phyloP scores from a whole-genome alignment of 257 asterid genomes.

The Ophiorrhiza pumila region DNA sequence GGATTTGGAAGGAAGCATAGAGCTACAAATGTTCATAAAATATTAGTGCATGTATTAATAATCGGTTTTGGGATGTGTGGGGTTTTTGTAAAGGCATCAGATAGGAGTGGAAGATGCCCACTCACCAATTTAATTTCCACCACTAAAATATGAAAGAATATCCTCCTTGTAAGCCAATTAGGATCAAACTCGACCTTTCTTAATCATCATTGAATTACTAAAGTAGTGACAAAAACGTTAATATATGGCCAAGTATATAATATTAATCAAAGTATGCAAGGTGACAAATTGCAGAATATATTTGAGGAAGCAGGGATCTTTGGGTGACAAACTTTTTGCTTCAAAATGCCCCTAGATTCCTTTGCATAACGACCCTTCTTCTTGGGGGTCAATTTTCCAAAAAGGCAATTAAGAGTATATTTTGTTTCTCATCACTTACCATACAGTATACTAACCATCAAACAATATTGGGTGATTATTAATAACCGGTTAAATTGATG shows the following conservation, averaged over 20 bases:
- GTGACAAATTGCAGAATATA: constrained; percentile 32
- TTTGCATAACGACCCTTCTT: constrained; percentile 30
- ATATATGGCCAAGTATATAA: constrained; percentile 17
- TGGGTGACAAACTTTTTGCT: constrained; percentile 44
- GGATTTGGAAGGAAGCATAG: constrained; percentile 12
- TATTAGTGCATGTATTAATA: neutral
- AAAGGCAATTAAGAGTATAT: neutral
- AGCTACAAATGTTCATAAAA: constrained; percentile 11
- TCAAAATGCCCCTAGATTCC: constrained; percentile 56
- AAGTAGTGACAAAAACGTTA: constrained; percentile 15
- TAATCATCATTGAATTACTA: constrained; percentile 23
- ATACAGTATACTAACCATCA: neutral
- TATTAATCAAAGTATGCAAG: constrained; percentile 18
- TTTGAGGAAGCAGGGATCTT: constrained; percentile 51
- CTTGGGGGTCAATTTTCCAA: constrained; percentile 38
- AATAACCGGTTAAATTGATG: no score
- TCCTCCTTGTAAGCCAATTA: constrained; percentile 42
- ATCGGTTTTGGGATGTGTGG: constrained; percentile 17
- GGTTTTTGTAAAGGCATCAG: constrained; percentile 25
- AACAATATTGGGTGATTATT: no score
- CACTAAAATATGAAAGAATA: constrained; percentile 29
- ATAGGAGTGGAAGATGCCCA: constrained; percentile 53
- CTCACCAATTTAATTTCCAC: constrained; percentile 19
- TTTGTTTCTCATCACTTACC: neutral
- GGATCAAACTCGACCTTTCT: constrained; percentile 26